Evolutionary conservation across 176 grass and related monocot genomes (phyloP), one percentile per base, ranked within the genome.

Genomic region (Avena sativa): DNA sequence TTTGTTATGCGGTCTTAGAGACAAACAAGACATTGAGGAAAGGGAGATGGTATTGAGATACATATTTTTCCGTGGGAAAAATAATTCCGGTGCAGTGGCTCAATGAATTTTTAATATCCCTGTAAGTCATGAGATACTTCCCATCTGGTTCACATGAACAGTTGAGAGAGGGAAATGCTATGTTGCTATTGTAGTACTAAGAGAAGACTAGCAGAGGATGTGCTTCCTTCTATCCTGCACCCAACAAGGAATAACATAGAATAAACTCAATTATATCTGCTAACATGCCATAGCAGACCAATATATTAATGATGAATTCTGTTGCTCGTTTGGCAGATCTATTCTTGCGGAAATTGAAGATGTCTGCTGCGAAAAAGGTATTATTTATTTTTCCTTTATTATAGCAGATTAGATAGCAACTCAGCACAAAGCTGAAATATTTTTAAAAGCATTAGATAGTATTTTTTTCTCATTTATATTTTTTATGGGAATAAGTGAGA

Each of bases 331-430:
- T 78, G 34, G 63, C 92, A 98, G 96, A 88, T 85, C 7, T 52
- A 65, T 98, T 96, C 81, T 67, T 93, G 87, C 76, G 68, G 80
- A 98, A 96, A 48, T 60, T 98, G 85, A 94, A 87, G 92, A 67
- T 78, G 74, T 92, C 89, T 83, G 94, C 92, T 81, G 92, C 94
- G 61, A 93, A 77, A 90, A 96, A 96, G 89, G 93, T 98, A 88
- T 10, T 5, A 21, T 80, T 79, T n/a, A 76, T 36, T 40, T 14
- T 47, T 23, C 56, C 50, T 82, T 77, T 84, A 5, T 38, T 84
- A 3, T 48, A 25, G 43, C 1, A 72, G 5, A 34, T 60, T 60
- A 83, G 53, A 75, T 86, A 50, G 2, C 49, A 77, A 65, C 16
- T 68, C 28, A 56, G 61, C 19, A 28, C 1, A 66, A 56, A 56